Evolutionary conservation across 2,329 filamentous ascomycete species (phyloP).

Genomic region (Pezicula rhizophila): DNA sequence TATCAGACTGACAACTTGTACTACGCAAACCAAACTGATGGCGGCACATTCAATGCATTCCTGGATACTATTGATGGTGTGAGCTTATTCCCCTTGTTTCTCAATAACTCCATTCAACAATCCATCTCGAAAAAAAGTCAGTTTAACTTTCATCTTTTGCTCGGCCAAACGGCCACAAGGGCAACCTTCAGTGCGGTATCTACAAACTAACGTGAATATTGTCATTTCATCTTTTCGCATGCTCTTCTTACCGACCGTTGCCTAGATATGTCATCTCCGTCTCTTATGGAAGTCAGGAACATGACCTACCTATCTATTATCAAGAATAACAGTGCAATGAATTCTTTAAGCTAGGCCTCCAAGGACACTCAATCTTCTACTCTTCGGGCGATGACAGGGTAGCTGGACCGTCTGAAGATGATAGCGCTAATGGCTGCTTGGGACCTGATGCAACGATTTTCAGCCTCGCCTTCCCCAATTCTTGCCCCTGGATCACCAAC

Average conservation of each 20-base stretch:
- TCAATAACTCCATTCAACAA: too few species aligned
- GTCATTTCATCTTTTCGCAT: slow-evolving; percentile 4
- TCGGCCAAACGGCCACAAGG: slow-evolving; percentile 32
- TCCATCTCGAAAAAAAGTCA: too few species aligned
- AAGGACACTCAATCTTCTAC: slow-evolving; percentile 6
- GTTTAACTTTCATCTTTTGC: slow-evolving; percentile 24
- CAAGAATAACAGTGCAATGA: slow-evolving; percentile 22
- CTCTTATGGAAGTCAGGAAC: slow-evolving; percentile 35
- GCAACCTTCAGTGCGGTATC: slow-evolving; percentile 33
- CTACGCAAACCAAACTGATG: background rate
- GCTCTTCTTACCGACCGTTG: background rate
- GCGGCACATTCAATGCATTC: slow-evolving; percentile 38
- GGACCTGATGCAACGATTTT: slow-evolving; percentile 44
- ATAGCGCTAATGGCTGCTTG: slow-evolving; percentile 29
- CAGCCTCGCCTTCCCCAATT: slow-evolving; percentile 39
- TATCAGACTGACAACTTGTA: slow-evolving; percentile 35
- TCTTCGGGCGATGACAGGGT: slow-evolving; percentile 8
- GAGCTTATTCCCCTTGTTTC: slow-evolving; percentile 35
- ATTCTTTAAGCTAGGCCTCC: slow-evolving; percentile 2
- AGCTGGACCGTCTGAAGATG: slow-evolving; percentile 23
- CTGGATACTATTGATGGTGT: slow-evolving; percentile 37
- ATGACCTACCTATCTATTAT: slow-evolving; percentile 34
- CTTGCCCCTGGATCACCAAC: slow-evolving; percentile 30
- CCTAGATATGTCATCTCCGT: slow-evolving; percentile 39
- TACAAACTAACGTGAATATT: slow-evolving; percentile 21